Evolutionary conservation across 441 rosid genomes (phyloP), one percentile per base, ranked within the genome.

Genomic region (Cnidoscolus chayamansa): DNA sequence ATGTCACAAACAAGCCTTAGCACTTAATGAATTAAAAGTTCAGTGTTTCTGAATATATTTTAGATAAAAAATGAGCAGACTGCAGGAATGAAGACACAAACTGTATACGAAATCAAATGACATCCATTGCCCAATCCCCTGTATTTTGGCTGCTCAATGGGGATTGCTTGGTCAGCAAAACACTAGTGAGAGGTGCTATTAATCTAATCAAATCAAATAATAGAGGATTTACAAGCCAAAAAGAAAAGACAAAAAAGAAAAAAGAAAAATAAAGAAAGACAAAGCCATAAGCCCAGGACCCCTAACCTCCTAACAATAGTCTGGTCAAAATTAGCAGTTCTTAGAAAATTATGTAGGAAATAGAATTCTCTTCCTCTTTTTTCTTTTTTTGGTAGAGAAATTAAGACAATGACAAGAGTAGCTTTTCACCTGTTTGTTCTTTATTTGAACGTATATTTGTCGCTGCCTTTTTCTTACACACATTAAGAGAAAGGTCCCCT

Each of bases 381-480:
- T 25, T 65, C 25, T 30, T 60, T 3, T n/a, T 47, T 15, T 8
- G 54, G 31, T 58, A 43, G 6, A 67, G 47, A 35, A 58, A 57
- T 35, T 13, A 53, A 68, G 58, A 11, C 8, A 70, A 47, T 35
- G 17, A n/a, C 54, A 43, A 58, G 50, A 58, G 70, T 53, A 71
- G 68, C 59, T 64, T 78, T 76, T 69, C 53, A 88, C 98, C 97
- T 80, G 97, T 81, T 80, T 77, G 84, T 71, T 91, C 97, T 81
- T 94, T 94, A 81, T 94, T 92, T 75, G 98, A 94, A 12, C 98
- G 93, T 19, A 91, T 78, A 70, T 92, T 95, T 47, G 98, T 95
- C 2, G 99, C 98, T 59, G 98, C 99, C 58, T 95, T 95, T 82
- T 93, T 95, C 90, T 91, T 95, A 79, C 99, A 95, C 59, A 92